phyloP scores from a whole-genome alignment of 2,329 filamentous ascomycete genomes.

The Talaromyces sp. region DNA sequence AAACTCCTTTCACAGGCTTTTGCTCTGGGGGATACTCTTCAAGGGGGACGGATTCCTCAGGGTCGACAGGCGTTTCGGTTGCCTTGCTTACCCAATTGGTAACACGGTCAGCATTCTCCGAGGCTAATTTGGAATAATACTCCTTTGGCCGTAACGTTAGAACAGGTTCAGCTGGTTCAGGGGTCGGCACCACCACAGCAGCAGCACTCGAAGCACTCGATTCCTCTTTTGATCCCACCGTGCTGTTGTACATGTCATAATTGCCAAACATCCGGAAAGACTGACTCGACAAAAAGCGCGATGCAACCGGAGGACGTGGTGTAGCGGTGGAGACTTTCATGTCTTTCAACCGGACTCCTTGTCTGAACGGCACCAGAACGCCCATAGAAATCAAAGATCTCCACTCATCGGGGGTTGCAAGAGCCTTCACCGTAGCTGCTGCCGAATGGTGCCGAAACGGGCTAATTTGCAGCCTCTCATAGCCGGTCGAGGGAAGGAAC shows the following conservation, averaged over 20 bases:
- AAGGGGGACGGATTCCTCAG: background rate
- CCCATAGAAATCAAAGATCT: background rate
- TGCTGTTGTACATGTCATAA: background rate
- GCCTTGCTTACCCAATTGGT: slow-evolving; percentile 13
- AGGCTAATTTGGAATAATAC: background rate
- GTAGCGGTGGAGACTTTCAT: background rate
- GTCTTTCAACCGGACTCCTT: background rate
- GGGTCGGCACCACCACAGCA: background rate
- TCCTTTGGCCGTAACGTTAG: background rate
- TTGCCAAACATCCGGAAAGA: slow-evolving; percentile 12
- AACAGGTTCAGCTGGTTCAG: background rate
- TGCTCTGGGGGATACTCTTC: background rate
- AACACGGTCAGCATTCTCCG: slow-evolving; percentile 13
- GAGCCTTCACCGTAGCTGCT: background rate
- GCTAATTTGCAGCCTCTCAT: background rate
- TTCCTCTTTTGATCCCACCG: background rate
- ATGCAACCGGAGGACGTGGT: background rate
- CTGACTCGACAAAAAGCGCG: background rate
- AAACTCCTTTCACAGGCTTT: background rate
- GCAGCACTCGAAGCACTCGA: background rate
- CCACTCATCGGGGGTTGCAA: background rate
- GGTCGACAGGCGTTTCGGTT: background rate
- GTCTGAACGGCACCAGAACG: background rate
- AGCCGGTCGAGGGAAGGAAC: background rate
- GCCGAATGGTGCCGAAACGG: slow-evolving; percentile 1